Evolutionary conservation across 306 rosid genomes (phyloP).

Genomic region (Rosa multiflora): DNA sequence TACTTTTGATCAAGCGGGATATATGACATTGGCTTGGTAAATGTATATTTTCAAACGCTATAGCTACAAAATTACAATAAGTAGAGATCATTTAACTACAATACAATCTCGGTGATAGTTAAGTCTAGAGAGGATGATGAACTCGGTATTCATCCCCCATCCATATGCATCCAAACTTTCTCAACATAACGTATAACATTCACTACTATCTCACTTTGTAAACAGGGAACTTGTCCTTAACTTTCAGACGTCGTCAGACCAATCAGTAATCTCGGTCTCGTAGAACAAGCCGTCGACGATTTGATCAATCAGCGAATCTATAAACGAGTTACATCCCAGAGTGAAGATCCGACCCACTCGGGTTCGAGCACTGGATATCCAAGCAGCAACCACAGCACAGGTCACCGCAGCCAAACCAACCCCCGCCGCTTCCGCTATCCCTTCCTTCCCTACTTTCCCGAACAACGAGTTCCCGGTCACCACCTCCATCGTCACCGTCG

Average conservation of each 20-base stretch:
- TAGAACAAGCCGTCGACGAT: constrained; percentile 86
- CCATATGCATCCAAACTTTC: neutral
- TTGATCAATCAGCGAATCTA: constrained; percentile 77
- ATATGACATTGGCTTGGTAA: neutral
- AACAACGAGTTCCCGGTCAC: constrained; percentile 82
- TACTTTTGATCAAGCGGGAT: no score
- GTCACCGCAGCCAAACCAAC: constrained; percentile 73
- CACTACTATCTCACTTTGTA: neutral
- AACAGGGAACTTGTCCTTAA: neutral
- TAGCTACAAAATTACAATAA: neutral
- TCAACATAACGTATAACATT: neutral
- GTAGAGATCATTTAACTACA: neutral
- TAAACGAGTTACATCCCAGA: constrained; percentile 58
- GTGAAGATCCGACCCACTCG: constrained; percentile 71
- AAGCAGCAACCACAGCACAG: constrained; percentile 68
- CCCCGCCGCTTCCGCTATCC: constrained; percentile 74
- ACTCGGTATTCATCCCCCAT: neutral
- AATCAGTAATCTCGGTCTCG: constrained; percentile 46
- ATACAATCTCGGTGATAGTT: neutral
- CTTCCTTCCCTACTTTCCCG: constrained; percentile 69
- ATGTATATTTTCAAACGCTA: no score
- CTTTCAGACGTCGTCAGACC: constrained; percentile 56
- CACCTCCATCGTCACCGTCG: constrained; percentile 60
- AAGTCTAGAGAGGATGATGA: neutral
- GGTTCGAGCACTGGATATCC: constrained; percentile 70